These are phyloP conservation scores for Panicum hallii DNA, from an alignment of 202 grass and related monocot genomes.

Conservation along the genomic window DNA sequence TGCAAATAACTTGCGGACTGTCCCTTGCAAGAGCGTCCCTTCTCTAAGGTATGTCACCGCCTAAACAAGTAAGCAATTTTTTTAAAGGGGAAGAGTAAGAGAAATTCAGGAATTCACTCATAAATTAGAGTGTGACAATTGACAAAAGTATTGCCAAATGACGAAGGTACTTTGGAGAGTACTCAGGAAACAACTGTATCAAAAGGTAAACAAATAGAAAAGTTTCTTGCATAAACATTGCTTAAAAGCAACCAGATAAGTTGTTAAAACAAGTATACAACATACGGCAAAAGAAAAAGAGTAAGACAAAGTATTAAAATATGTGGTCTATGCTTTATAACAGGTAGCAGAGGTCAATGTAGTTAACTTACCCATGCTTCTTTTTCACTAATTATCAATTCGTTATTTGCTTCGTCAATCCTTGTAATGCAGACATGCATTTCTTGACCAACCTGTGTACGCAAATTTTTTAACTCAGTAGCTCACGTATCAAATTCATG, in stretches of 20 bases:
- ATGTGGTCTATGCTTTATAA: slow-evolving; percentile 20
- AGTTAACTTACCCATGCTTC: slow-evolving; percentile 80
- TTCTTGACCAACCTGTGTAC: slow-evolving; percentile 62
- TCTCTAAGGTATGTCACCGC: slow-evolving; percentile 69
- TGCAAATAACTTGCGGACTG: slow-evolving; percentile 72
- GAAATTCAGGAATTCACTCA: neutral
- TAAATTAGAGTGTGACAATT: slow-evolving; percentile 26
- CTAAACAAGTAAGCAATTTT: slow-evolving; percentile 51
- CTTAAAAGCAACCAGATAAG: slow-evolving; percentile 14
- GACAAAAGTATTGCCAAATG: neutral
- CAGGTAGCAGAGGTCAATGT: slow-evolving; percentile 7
- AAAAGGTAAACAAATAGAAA: neutral
- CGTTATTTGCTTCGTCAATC: slow-evolving; percentile 81
- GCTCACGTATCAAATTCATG: neutral
- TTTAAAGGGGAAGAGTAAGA: neutral
- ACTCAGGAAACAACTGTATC: neutral
- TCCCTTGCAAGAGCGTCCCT: slow-evolving; percentile 87
- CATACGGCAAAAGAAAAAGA: neutral
- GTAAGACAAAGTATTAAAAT: neutral
- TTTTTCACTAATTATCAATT: slow-evolving; percentile 93
- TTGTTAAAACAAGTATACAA: neutral
- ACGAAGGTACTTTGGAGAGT: neutral
- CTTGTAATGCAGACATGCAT: slow-evolving; percentile 72
- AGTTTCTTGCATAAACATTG: neutral
- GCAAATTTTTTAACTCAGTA: slow-evolving; percentile 38